Evolutionary conservation across 768 basidiomycete genomes (phyloP), one percentile per base, ranked within the genome.

Genomic region (Erythrobasidium yunnanense): DNA sequence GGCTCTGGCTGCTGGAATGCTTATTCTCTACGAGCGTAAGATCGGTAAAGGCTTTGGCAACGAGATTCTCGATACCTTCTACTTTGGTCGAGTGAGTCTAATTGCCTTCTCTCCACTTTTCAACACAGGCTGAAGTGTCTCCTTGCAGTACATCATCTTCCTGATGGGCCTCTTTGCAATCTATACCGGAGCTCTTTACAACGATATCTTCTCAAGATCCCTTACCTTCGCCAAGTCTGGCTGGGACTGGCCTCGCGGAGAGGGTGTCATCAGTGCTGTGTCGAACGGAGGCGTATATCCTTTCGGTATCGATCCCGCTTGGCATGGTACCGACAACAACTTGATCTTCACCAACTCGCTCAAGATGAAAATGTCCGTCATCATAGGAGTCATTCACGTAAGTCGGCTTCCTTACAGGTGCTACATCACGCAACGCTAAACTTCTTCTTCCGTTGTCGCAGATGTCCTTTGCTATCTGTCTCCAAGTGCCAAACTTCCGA

Each of bases 291-390:
- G 80, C 69, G 80, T 82, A n/a, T 97, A 99, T 78, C 84, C 87
- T 1, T 90, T 99, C 70, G 95, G 95, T 70, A 75, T 99, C 69
- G 95, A 99, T 75, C 91, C 91, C 55, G 85, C 79, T 53, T 99
- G 95, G 95, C 91, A 95, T 74, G 89, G 85, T 20, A 82, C 92
- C 4, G 88, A 89, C 70, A 99, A 99, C 74, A 81, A 80, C 1
- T 81, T 99, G 66, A 85, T 95, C 46, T 99, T 97, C 77, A 87
- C 87, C 56, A 99, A 99, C 78, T 96, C 92, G 38, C 93, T 93
- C 80, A 99, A 97, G 84, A 99, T 99, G 95, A 97, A 99, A 80
- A 90, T 97, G 90, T 88, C 90, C 22, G 85, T 99, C 73, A 83
- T 97, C 34, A 77, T 99, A 57, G 95, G 95, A 76, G 92, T 99